Evolutionary conservation across 1,139 yeast species (phyloP).

Genomic region (Geotrichum restrictum): DNA sequence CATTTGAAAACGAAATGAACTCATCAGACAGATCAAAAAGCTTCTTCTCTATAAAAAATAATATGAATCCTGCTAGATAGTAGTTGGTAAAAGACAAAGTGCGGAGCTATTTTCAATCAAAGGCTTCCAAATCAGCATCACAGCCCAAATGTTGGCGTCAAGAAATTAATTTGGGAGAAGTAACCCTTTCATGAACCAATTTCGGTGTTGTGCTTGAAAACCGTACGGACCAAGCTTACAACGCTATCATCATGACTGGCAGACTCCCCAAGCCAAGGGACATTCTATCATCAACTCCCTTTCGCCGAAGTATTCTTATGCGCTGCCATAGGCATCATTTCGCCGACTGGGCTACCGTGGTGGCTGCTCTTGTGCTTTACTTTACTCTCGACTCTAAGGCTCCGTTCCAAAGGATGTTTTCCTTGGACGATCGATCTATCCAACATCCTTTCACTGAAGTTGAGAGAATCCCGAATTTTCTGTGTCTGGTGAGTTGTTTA

Average conservation of each 20-base stretch:
- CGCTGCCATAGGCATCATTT: conserved; percentile 15
- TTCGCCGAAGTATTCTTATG: conserved; percentile 1
- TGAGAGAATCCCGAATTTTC: conserved; percentile 47
- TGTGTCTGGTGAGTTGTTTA: conserved; percentile 24
- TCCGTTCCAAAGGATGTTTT: conserved; percentile 36
- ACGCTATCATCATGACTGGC: background rate
- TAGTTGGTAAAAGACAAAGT: conserved; percentile 2
- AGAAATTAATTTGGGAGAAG: background rate
- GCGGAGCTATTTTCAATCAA: background rate
- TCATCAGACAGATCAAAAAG: conserved; percentile 1
- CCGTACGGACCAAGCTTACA: too few species aligned
- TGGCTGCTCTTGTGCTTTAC: conserved; percentile 1
- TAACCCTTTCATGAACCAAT: background rate
- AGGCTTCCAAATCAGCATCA: background rate
- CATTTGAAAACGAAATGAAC: conserved; percentile 15
- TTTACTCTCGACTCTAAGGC: conserved; percentile 26
- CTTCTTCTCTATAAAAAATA: background rate
- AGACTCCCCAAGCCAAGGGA: background rate
- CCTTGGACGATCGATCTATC: conserved; percentile 38
- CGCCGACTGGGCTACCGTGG: conserved; percentile 18
- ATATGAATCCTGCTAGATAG: background rate
- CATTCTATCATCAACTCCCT: background rate
- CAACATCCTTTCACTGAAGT: conserved; percentile 52
- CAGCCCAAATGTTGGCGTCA: background rate
- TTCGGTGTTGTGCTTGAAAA: too few species aligned